phyloP scores from a whole-genome alignment of 2,329 filamentous ascomycete genomes.

The Fusarium pseudonygamai region DNA sequence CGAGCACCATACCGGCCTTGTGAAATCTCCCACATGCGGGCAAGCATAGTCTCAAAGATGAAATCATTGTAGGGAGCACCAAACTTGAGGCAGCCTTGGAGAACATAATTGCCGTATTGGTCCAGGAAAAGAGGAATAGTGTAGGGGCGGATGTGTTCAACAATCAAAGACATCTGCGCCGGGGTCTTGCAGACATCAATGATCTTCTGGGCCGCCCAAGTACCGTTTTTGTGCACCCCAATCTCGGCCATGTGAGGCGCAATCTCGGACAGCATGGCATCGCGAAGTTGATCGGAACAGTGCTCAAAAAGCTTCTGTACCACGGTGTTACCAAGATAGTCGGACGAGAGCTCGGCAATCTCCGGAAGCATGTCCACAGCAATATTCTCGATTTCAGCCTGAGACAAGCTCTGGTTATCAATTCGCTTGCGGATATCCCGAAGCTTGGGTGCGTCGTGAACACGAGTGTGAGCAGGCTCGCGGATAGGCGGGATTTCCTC shows the following conservation, averaged over 20 bases:
- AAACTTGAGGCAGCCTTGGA: conserved; percentile 96
- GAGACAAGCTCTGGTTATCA: conserved; percentile 89
- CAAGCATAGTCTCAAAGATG: conserved; percentile 97
- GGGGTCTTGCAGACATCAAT: conserved; percentile 94
- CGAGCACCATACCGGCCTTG: conserved; percentile 95
- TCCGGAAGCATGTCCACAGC: conserved; percentile 95
- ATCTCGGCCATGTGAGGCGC: conserved; percentile 94
- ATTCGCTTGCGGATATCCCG: conserved; percentile 97
- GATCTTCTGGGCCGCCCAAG: conserved; percentile 99
- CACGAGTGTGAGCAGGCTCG: conserved; percentile 86
- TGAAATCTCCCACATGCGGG: conserved; percentile 89
- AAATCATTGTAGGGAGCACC: conserved; percentile 90
- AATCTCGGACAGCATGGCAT: conserved; percentile 90
- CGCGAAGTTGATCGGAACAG: conserved; percentile 89
- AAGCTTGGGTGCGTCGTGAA: conserved; percentile 93
- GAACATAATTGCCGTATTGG: conserved; percentile 97
- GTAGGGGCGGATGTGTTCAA: conserved; percentile 84
- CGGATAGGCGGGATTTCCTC: conserved; percentile 89
- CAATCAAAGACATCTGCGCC: conserved; percentile 83
- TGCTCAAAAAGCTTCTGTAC: conserved; percentile 98
- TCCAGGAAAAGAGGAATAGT: conserved; percentile 93
- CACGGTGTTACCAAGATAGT: conserved; percentile 99
- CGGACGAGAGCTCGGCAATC: conserved; percentile 91
- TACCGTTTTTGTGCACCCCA: conserved; percentile 98
- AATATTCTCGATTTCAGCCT: conserved; percentile 89